These are phyloP conservation scores for Magnolia sinica DNA, from an alignment of 164 flowering plant genomes.

Conservation along the genomic window DNA sequence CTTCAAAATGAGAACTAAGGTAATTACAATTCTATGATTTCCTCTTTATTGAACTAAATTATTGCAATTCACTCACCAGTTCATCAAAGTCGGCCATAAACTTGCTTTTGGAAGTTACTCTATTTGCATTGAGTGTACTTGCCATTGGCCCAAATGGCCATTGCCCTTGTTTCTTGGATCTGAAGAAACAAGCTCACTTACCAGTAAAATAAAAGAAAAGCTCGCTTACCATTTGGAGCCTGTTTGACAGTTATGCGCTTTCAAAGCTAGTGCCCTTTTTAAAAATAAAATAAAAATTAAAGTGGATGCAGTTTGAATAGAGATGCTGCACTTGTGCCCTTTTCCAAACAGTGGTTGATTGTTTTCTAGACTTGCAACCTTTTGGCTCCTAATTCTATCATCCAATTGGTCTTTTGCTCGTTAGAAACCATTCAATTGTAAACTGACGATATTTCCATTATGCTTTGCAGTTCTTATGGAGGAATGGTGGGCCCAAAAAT, in stretches of 20 bases:
- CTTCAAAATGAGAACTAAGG: background rate
- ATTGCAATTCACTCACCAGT: background rate
- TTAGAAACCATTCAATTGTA: background rate
- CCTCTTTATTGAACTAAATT: background rate
- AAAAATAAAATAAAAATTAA: too few species aligned
- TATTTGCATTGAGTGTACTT: background rate
- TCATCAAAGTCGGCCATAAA: background rate
- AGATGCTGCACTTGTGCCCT: background rate
- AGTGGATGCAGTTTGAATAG: background rate
- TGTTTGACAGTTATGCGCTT: too few species aligned
- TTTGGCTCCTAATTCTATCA: background rate
- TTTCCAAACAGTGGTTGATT: background rate
- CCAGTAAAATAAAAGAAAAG: background rate
- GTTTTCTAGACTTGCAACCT: background rate
- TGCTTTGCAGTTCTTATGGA: constrained; percentile 75
- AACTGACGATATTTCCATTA: background rate
- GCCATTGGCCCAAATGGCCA: background rate
- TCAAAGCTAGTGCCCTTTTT: too few species aligned
- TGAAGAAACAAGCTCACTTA: background rate
- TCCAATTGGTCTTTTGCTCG: too few species aligned
- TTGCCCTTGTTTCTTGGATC: background rate
- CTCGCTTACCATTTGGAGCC: background rate
- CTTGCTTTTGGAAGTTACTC: background rate
- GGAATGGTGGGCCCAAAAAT: constrained; percentile 66
- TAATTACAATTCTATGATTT: too few species aligned